A percentile compares a stretch with the other conserved stretches of the same genome.
Conservation (phyloP, 2,329 filamentous ascomycete genomes). For the Chaetoscypha palmicola region DNA sequence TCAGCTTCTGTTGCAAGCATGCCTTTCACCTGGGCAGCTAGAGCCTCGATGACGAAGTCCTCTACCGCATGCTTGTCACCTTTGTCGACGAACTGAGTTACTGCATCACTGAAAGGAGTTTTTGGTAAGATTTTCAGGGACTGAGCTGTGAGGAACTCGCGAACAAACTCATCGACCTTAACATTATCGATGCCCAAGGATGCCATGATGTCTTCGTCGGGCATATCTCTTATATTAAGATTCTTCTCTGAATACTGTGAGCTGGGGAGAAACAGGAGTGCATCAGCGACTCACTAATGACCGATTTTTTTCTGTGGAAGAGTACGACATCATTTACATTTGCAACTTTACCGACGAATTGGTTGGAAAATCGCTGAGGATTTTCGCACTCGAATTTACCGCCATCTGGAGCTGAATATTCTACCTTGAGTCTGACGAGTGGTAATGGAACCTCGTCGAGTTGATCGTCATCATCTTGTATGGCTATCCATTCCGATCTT, state of each 20-base stretch:
- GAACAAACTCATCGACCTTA: slow-evolving; percentile 82
- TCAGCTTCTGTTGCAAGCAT: slow-evolving; percentile 61
- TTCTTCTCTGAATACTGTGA: slow-evolving; percentile 32
- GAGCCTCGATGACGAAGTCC: slow-evolving; percentile 65
- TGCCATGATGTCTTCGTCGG: slow-evolving; percentile 57
- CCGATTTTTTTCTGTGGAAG: slow-evolving; percentile 84
- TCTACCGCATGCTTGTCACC: slow-evolving; percentile 92
- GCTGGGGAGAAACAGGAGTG: not conserved
- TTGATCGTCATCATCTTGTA: slow-evolving; percentile 59
- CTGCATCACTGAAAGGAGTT: slow-evolving; percentile 86
- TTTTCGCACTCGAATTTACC: slow-evolving; percentile 89
- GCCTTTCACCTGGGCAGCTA: slow-evolving; percentile 63
- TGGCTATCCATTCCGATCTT: slow-evolving; percentile 68
- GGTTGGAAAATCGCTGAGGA: slow-evolving; percentile 89
- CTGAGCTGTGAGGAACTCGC: slow-evolving; percentile 79
- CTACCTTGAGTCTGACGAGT: slow-evolving; percentile 82
- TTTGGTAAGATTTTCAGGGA: slow-evolving; percentile 89
- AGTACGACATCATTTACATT: slow-evolving; percentile 92
- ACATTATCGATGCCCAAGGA: slow-evolving; percentile 63
- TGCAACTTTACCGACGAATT: slow-evolving; percentile 83
- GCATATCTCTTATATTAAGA: slow-evolving; percentile 46
- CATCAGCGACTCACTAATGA: slow-evolving; percentile 37
- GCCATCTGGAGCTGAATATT: slow-evolving; percentile 78
- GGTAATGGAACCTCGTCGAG: slow-evolving; percentile 67
- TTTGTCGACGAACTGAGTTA: slow-evolving; percentile 88